Evolutionary conservation across 1,139 yeast genomes (phyloP).

Genomic region (Waltiozyma solani): DNA sequence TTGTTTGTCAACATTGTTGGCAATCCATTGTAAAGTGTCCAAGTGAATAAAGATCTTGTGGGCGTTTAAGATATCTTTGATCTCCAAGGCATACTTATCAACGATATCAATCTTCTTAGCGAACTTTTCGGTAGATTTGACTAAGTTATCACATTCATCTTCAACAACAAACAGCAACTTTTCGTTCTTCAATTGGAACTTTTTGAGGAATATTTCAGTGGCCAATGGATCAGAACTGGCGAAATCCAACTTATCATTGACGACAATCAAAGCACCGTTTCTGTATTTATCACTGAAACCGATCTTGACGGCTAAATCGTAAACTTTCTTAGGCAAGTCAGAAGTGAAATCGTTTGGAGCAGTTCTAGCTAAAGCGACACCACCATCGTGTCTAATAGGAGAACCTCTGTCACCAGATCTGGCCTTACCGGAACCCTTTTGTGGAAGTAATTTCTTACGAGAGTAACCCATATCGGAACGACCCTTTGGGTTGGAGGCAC

Average conservation of each 20-base stretch:
- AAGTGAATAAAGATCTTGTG: constrained; percentile 67
- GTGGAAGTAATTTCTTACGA: constrained; percentile 73
- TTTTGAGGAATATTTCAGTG: constrained; percentile 36
- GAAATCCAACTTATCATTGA: constrained; percentile 41
- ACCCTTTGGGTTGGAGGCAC: constrained; percentile 77
- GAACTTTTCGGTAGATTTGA: constrained; percentile 28
- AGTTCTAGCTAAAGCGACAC: constrained; percentile 78
- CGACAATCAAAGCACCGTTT: constrained; percentile 57
- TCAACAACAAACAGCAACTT: constrained; percentile 53
- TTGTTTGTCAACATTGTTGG: constrained; percentile 5
- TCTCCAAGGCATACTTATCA: constrained; percentile 72
- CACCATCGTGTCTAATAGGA: constrained; percentile 85
- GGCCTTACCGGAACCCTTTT: constrained; percentile 92
- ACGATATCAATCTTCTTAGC: constrained; percentile 52
- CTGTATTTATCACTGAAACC: constrained; percentile 79
- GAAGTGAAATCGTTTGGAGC: constrained; percentile 92
- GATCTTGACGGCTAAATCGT: constrained; percentile 63
- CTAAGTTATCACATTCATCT: constrained; percentile 22
- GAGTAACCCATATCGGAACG: constrained; percentile 85
- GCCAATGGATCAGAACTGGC: constrained; percentile 18
- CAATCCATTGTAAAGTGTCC: constrained; percentile 49
- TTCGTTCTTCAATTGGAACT: constrained; percentile 43
- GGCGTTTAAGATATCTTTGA: constrained; percentile 77
- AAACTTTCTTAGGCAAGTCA: constrained; percentile 65
- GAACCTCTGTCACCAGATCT: constrained; percentile 95